Base-by-base conservation (phyloP, 2,329 filamentous ascomycete genomes). In the Neopestalotiopsis sp. region DNA sequence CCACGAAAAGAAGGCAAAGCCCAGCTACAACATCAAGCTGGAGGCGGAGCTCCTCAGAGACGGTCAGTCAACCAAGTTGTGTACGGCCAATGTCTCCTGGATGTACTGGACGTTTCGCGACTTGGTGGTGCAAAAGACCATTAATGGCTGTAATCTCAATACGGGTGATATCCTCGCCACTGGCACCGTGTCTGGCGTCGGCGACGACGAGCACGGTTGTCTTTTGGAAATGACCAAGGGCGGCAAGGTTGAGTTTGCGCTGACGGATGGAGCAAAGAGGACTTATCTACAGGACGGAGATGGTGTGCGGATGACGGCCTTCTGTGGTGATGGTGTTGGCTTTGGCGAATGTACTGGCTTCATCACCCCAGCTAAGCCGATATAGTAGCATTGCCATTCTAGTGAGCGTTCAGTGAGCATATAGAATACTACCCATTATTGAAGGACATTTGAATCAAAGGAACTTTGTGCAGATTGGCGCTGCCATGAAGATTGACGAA, bases 151-250 rank as follows among this genome's bases (percentile, higher is more conserved):
- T 68, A 75, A 74, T n/a, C 60, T 83, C 52, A 75, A 76, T 38
- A 80, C 80, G 0, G 82, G 82, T 0, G 82, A 85, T 69, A 9
- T 85, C 1, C 67, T 84, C 42, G 83, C 77, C 0, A 84, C 82
- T 0, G 83, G 83, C 0, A 85, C 82, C 0, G 77, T 85, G 10
- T 80, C 76, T 4, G 83, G 81, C 0, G 69, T 71, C 0, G 78
- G 75, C 0, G 72, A 77, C 2, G 76, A 76, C 0, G 76, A 74
- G 34, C 77, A 80, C 30, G 83, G 83, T 0, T 83, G 82, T 68
- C 73, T 84, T 60, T 75, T 84, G 4, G 82, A 84, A 71, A 65
- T 76, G 45, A 83, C 80, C 0, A 74, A 77, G 62, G 80, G 79
- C 1, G 82, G 82, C 0, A 78, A 73, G 24, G 75, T 74, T 4